A percentile compares a stretch with the other conserved stretches of the same genome.
Evolutionary conservation across 1,284 basidiomycete species (phyloP).

Genomic region (Austroboletus novae-zelandiae): DNA sequence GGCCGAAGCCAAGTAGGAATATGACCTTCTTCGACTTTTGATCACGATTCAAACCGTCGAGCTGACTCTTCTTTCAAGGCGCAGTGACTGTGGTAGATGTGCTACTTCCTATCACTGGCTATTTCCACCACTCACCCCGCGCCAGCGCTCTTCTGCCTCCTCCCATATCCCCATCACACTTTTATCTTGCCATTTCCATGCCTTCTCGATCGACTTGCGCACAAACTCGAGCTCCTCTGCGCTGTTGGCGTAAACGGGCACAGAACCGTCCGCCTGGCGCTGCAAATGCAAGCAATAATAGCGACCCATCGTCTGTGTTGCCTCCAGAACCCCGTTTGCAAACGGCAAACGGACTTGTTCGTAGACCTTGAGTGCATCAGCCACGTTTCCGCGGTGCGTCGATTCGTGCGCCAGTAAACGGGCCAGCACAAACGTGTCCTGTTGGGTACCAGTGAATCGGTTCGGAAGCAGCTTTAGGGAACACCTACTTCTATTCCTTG

Average conservation of each 20-base stretch:
- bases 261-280: background rate
- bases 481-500: constrained; percentile 32
- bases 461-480: background rate
- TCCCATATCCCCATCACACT: constrained; percentile 6
- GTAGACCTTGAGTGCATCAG: constrained; percentile 29
- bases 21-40: too few species aligned
- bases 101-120: too few species aligned
- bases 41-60: too few species aligned
- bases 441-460: background rate
- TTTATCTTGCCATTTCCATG: constrained; percentile 9
- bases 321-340: constrained; percentile 13
- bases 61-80: too few species aligned
- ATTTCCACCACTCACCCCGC: background rate
- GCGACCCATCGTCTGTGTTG: constrained; percentile 1
- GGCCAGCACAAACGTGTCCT: constrained; percentile 39
- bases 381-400: constrained; percentile 18
- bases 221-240: constrained; percentile 11
- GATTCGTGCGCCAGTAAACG: constrained; percentile 11
- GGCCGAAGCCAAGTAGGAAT: too few species aligned
- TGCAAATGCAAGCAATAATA: constrained; percentile 3
- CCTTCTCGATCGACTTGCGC: background rate
- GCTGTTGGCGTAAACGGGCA: background rate
- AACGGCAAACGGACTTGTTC: constrained; percentile 31
- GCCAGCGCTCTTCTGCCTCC: constrained; percentile 15
- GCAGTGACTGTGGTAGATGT: too few species aligned